A percentile compares a stretch with the other conserved stretches of the same genome.
These are phyloP conservation scores for Beauveria varroae DNA, from an alignment of 2,329 filamentous ascomycete genomes.

Conservation along the genomic window DNA sequence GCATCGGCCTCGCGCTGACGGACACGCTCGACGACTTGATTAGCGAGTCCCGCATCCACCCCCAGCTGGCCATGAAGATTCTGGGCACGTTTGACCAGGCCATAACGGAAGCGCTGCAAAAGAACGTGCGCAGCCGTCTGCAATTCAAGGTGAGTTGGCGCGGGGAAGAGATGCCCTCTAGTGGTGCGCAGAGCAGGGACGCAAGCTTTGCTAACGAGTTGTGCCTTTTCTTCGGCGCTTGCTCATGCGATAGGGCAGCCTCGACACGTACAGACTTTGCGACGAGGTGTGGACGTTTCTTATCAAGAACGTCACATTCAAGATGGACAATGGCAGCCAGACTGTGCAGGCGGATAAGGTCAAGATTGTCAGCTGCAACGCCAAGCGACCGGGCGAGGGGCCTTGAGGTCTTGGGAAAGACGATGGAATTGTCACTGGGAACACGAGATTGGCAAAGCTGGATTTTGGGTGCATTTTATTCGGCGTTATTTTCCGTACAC, in stretches of 20 bases:
- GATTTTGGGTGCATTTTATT: slow-evolving; percentile 3
- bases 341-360: slow-evolving; percentile 80
- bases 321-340: slow-evolving; percentile 74
- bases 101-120: slow-evolving; percentile 83
- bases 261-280: slow-evolving; percentile 98
- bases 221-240: not conserved
- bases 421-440: not conserved
- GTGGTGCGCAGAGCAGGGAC: not conserved
- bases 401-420: not conserved
- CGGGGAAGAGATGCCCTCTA: not conserved
- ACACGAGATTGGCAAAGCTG: not conserved
- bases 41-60: slow-evolving; percentile 89
- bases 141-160: slow-evolving; percentile 75
- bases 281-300: slow-evolving; percentile 99
- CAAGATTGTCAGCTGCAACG: slow-evolving; percentile 98
- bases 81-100: slow-evolving; percentile 90
- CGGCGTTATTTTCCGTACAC: slow-evolving; percentile 6
- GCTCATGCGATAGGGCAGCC: slow-evolving; percentile 60
- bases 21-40: slow-evolving; percentile 97
- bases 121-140: slow-evolving; percentile 84
- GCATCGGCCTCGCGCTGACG: slow-evolving; percentile 86
- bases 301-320: slow-evolving; percentile 98
- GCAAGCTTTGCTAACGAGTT: slow-evolving; percentile 4
- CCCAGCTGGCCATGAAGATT: slow-evolving; percentile 97
- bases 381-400: slow-evolving; percentile 56